Evolutionary conservation across 2,329 filamentous ascomycete species (phyloP), one percentile per base, ranked within the genome.

Genomic region (Dactylellina sp.): DNA sequence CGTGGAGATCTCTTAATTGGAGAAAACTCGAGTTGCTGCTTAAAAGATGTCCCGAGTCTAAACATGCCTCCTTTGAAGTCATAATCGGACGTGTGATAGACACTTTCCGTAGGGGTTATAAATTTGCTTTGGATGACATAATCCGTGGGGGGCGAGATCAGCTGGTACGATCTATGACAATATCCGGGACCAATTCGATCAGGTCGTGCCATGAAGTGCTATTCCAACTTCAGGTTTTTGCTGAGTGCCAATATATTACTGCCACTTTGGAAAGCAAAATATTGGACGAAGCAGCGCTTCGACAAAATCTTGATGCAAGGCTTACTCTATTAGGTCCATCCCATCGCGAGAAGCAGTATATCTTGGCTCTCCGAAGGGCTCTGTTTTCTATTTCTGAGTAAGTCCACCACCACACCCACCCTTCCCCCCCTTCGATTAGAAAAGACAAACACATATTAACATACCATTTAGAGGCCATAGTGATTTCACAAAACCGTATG

Each of bases 321-420:
- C 83, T 99, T n/a, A 91, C 93, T 77, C 86, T 96, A 0, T 84
- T 99, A 1, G 95, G 96, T 0, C 91, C 93, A 0, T 97, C 95
- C 78, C 89, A 93, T 39, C 88, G 89, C 59, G 93, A 99, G 80
- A 99, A 99, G 80, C 94, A 97, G 80, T 98, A 96, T 79, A 82
- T 99, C 7, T 84, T 99, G 25, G 91, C 93, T 0, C 85, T 98
- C 42, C 88, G 93, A 65, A 87, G 95, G 77, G 94, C 95, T 22
- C 88, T 90, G 0, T 97, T 99, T 92, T 88, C 93, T 77, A 81
- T 96, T 65, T 88, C 88, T 75, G 83, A 84, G 89, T 91, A 83
- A 78, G 85, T 82, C 32, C n/a, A n/a, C n/a, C n/a, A n/a, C n/a
- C n/a, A n/a, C n/a, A n/a, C n/a, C n/a, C n/a, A n/a, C n/a, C n/a